phyloP scores from a whole-genome alignment of 1,284 basidiomycete genomes.

The Trichosporon asahii region DNA sequence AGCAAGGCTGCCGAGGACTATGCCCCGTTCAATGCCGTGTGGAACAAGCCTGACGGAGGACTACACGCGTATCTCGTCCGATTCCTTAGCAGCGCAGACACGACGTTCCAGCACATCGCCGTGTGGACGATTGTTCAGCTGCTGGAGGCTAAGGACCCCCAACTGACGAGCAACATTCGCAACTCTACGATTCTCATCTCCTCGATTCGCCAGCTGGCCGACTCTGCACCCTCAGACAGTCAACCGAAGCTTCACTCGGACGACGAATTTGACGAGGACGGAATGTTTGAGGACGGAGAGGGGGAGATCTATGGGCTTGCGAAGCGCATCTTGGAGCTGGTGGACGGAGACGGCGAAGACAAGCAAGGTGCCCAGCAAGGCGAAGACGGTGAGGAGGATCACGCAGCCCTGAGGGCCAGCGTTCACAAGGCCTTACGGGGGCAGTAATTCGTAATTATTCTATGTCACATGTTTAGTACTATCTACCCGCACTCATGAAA shows the following conservation, averaged over 20 bases:
- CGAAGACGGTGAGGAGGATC: conserved; percentile 33
- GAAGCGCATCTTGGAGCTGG: conserved; percentile 77
- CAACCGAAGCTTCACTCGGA: conserved; percentile 45
- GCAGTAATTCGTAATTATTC: conserved; percentile 16
- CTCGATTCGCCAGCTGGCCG: conserved; percentile 76
- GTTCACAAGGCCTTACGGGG: conserved; percentile 44
- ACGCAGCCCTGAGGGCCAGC: conserved; percentile 46
- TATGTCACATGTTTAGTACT: conserved; percentile 10
- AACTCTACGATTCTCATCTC: conserved; percentile 73
- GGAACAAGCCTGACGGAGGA: conserved; percentile 96
- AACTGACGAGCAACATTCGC: conserved; percentile 83
- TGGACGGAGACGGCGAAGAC: conserved; percentile 39
- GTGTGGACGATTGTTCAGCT: conserved; percentile 98
- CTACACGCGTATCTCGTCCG: conserved; percentile 92
- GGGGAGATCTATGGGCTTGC: conserved; percentile 76
- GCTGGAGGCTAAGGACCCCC: conserved; percentile 89
- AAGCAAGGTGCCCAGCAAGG: conserved; percentile 14
- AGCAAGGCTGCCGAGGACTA: conserved; percentile 96
- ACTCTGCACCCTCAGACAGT: conserved; percentile 61
- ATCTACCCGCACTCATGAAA: conserved; percentile 31
- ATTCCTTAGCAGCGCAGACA: conserved; percentile 89
- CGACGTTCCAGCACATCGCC: conserved; percentile 99
- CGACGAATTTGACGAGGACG: conserved; percentile 71
- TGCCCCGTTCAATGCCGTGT: conserved; percentile 94
- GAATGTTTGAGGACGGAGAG: conserved; percentile 57